phyloP scores from a whole-genome alignment of 352 stramenopile genomes.

The Globisporangium orthogonon region DNA sequence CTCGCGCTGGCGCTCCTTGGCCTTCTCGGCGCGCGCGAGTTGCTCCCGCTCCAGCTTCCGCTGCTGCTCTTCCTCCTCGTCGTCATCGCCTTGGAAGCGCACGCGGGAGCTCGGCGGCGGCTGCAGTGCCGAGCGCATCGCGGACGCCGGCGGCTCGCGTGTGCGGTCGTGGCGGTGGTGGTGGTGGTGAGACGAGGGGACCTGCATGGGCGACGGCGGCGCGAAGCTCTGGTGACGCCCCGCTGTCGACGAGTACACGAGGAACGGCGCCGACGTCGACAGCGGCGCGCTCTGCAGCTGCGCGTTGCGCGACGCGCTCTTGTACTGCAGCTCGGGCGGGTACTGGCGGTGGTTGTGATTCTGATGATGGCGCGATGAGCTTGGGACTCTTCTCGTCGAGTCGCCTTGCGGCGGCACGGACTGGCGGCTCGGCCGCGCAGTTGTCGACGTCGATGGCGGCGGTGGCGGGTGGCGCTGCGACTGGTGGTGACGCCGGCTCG shows the following conservation, averaged over 20 bases:
- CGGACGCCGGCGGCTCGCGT: conserved; percentile 26
- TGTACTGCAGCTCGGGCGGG: conserved; percentile 27
- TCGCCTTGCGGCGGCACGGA: conserved; percentile 16
- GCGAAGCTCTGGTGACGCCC: neutral
- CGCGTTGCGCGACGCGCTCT: conserved; percentile 24
- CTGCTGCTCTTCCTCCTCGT: conserved; percentile 9
- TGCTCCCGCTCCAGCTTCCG: conserved; percentile 3
- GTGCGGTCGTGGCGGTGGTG: conserved; percentile 12
- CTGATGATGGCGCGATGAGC: conserved; percentile 3
- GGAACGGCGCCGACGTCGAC: conserved; percentile 35
- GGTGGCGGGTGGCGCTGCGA: conserved; percentile 7
- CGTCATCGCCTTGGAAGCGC: conserved; percentile 16
- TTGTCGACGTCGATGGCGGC: conserved; percentile 4
- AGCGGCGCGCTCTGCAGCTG: conserved; percentile 30
- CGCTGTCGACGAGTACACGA: conserved; percentile 30
- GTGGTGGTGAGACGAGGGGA: no score
- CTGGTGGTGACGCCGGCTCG: conserved; percentile 4
- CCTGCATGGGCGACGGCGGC: neutral
- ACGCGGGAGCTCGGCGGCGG: conserved; percentile 39
- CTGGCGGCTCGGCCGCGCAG: conserved; percentile 10
- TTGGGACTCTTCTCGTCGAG: neutral
- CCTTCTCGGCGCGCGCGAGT: conserved; percentile 5
- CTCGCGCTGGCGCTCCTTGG: conserved; percentile 7
- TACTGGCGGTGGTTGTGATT: conserved; percentile 16
- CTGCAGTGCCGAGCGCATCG: conserved; percentile 17